Conservation (phyloP, 805 yeast species). For the Ogataea allantospora region DNA sequence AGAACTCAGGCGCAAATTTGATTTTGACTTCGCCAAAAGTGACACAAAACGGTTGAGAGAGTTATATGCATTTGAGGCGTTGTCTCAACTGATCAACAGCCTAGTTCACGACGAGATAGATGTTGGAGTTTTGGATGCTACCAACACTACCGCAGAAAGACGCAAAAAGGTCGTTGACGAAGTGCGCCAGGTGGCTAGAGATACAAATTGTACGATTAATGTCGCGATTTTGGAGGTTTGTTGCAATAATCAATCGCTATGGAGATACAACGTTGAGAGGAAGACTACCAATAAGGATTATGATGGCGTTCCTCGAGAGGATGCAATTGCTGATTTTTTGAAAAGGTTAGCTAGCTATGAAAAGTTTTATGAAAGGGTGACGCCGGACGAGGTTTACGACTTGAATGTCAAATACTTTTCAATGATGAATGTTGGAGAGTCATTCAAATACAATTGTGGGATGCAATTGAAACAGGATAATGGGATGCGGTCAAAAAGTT, state of each 20-base stretch:
- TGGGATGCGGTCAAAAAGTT: conserved; percentile 21
- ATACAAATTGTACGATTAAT: conserved; percentile 37
- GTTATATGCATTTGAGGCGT: conserved; percentile 91
- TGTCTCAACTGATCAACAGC: conserved; percentile 72
- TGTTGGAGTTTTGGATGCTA: conserved; percentile 87
- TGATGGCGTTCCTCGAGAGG: conserved; percentile 46
- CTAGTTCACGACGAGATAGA: conserved; percentile 76
- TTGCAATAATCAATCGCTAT: conserved; percentile 49
- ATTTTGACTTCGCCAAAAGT: conserved; percentile 35
- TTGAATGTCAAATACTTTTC: conserved; percentile 31
- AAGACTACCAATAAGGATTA: conserved; percentile 66
- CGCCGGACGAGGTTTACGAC: conserved; percentile 32
- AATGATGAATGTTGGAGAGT: conserved; percentile 36
- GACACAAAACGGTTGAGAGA: conserved; percentile 65
- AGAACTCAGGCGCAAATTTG: conserved; percentile 21
- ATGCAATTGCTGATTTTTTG: conserved; percentile 59
- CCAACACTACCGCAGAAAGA: conserved; percentile 55
- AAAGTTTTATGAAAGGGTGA: conserved; percentile 38
- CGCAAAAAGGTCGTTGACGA: conserved; percentile 52
- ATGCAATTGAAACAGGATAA: conserved; percentile 31
- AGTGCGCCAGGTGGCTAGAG: conserved; percentile 53
- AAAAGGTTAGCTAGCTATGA: conserved; percentile 53
- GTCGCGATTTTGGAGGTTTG: conserved; percentile 59
- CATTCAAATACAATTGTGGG: conserved; percentile 35
- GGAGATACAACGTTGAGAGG: conserved; percentile 60